These are phyloP conservation scores for Ogataea naganishii DNA, from an alignment of 805 yeast species.

Conservation along the genomic window DNA sequence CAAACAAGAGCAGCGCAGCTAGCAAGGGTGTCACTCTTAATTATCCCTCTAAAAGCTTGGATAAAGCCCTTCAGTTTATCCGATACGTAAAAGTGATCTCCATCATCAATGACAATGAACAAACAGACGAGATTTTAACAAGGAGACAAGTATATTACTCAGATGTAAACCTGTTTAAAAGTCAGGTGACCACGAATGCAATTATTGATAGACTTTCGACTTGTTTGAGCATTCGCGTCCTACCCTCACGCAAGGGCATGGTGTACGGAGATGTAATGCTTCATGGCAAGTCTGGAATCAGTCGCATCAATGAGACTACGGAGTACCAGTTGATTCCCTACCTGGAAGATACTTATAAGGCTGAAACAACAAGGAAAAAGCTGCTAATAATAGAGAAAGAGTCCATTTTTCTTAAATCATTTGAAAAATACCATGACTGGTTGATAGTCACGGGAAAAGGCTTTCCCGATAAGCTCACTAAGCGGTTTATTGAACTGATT, in stretches of 20 bases:
- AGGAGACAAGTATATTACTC: constrained; percentile 51
- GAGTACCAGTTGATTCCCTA: constrained; percentile 30
- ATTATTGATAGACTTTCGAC: constrained; percentile 29
- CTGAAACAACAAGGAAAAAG: constrained; percentile 17
- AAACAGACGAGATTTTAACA: constrained; percentile 22
- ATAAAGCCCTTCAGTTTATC: too few relatives aligned
- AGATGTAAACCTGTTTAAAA: constrained; percentile 41
- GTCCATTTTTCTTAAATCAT: constrained; percentile 33
- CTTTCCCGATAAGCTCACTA: constrained; percentile 52
- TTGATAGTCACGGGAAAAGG: constrained; percentile 57
- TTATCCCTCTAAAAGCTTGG: too few relatives aligned
- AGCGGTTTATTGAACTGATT: constrained; percentile 29
- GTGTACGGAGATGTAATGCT: constrained; percentile 31
- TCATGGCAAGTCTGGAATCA: constrained; percentile 7
- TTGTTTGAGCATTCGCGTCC: too few relatives aligned
- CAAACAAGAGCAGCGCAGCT: too few relatives aligned
- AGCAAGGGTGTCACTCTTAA: too few relatives aligned
- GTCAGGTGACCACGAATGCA: constrained; percentile 39
- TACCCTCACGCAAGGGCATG: constrained; percentile 50
- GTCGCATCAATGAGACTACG: constrained; percentile 6
- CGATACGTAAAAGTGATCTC: constrained; percentile 15
- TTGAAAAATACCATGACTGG: constrained; percentile 10
- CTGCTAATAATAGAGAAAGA: constrained; percentile 45
- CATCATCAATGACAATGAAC: constrained; percentile 10
- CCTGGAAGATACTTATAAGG: constrained; percentile 15